Base-by-base conservation (phyloP, 768 basidiomycete species). In the Xerocomellus amylosporus region DNA sequence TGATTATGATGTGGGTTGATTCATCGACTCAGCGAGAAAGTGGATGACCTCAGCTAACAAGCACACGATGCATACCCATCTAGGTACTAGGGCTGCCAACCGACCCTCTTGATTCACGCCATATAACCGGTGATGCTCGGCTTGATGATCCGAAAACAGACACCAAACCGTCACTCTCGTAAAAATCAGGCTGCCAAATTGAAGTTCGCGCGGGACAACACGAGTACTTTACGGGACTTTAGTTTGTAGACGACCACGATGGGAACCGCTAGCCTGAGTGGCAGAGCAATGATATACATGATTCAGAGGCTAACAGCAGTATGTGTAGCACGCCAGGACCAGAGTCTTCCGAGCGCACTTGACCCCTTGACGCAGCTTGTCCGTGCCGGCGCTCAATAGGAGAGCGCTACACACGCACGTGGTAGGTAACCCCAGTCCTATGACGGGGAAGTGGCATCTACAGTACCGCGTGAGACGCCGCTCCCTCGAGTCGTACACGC, bases 81-180 rank as follows among this genome's bases (percentile, higher is more conserved):
- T 24, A 24, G 24, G 24, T 4, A n/a, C n/a, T n/a, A 24, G 24
- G 24, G 38, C 19, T 12, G 31, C 31, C 28, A 30, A 24, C 49
- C 22, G 33, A 33, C 36, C 36, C 17, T 20, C 48, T 44, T 51
- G 55, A 62, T 60, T 46, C 34, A 38, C 26, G 31, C 26, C 37
- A 41, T 34, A 40, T 14, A 9, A 15, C 52, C 19, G 31, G 54
- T 4, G 17, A 20, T n/a, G 14, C 19, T 33, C 14, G 38, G 7
- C 28, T 39, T n/a, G 31, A 40, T 39, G 42, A 51, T 37, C 42
- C 47, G 37, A 49, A 42, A 24, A 49, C 28, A 46, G 13, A 22
- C 24, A 36, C 19, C 26, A 1, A 20, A 19, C 37, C 46, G 54
- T 15, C 12, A 15, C n/a, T 42, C 30, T 49, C 58, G 22, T 34